Base-by-base conservation (phyloP, 1,284 basidiomycete species). In the Microbotryomycetes sp. region DNA sequence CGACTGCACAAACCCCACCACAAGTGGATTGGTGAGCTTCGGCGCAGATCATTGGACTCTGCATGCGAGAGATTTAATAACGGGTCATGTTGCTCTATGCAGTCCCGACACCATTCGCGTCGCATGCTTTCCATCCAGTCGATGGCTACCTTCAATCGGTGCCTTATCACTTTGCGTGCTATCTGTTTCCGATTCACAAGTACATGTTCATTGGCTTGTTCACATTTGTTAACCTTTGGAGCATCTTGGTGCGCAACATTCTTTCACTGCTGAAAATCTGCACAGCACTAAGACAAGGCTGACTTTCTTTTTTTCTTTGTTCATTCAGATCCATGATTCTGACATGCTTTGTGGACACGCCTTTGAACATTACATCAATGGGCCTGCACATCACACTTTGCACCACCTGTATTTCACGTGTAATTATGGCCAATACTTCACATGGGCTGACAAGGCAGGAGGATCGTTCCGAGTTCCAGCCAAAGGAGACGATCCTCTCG, bases 301-400 rank as follows among this genome's bases (percentile, higher is more conserved):
- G n/a, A n/a, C n/a, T n/a, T 45, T 25, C 16, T 28, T 7, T 30
- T 25, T 45, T 49, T 49, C 46, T 3, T 26, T 26, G 32, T 42
- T 46, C 25, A 45, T 16, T 14, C 65, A 89, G 88, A 98, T 98
- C 71, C 94, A 98, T 76, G 94, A 99, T 77, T 93, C 90, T n/a
- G 96, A 98, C 79, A 97, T 99, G 92, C 86, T 97, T 75, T 89
- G 89, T 51, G 92, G 88, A n/a, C 87, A 91, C 74, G 80, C 86
- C 6, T 81, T 96, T 2, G 94, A 97, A 77, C 85, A 82, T 72
- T 77, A 92, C 75, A 94, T 99, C 79, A 98, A 99, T 77, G 92
- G 92, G 15, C 96, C 94, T 3, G 91, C 94, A 4, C 94, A 99
- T 74, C 94, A 98, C 97, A 68, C 65, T 9, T 57, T 65, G 3